A percentile compares a stretch with the other conserved stretches of the same genome.
phyloP scores from a whole-genome alignment of 192 early-diverging fungal species.

The Dimargaris xerosporica region DNA sequence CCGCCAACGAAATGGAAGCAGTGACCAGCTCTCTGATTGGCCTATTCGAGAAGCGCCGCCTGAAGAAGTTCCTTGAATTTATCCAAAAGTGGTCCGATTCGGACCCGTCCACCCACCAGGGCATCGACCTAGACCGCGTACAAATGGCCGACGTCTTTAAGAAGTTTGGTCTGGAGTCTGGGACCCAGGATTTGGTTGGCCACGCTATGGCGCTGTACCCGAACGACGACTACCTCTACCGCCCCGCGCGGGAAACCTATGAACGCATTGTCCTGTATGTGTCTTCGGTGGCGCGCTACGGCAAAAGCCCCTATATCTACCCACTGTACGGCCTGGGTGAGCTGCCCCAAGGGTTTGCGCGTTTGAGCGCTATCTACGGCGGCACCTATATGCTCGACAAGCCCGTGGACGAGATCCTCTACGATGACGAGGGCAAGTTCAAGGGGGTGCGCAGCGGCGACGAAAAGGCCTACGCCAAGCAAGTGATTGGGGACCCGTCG shows the following conservation, averaged over 20 bases:
- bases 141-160: slow-evolving; percentile 78
- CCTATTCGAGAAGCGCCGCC: slow-evolving; percentile 83
- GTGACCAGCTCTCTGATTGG: slow-evolving; percentile 75
- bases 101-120: slow-evolving; percentile 71
- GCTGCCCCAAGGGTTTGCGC: slow-evolving; percentile 94
- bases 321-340: slow-evolving; percentile 96
- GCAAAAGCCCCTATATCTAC: slow-evolving; percentile 97
- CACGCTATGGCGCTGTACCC: slow-evolving; percentile 93
- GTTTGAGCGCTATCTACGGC: slow-evolving; percentile 93
- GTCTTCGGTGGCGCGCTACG: slow-evolving; percentile 79
- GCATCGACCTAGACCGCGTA: slow-evolving; percentile 57
- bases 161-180: slow-evolving; percentile 80
- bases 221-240: slow-evolving; percentile 64
- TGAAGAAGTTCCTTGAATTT: slow-evolving; percentile 92
- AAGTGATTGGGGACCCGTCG: slow-evolving; percentile 92
- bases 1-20: slow-evolving; percentile 77
- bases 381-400: slow-evolving; percentile 99
- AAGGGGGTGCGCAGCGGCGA: slow-evolving; percentile 80
- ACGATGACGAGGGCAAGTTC: slow-evolving; percentile 65
- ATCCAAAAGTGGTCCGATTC: slow-evolving; percentile 79
- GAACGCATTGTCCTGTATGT: slow-evolving; percentile 86
- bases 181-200: slow-evolving; percentile 95
- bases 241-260: slow-evolving; percentile 71
- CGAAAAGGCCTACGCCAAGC: slow-evolving; percentile 64
- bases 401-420: slow-evolving; percentile 78